A percentile compares a stretch with the other conserved stretches of the same genome.
Evolutionary conservation across 2,329 filamentous ascomycete species (phyloP).

Genomic region (Epichloe brachyelytri): DNA sequence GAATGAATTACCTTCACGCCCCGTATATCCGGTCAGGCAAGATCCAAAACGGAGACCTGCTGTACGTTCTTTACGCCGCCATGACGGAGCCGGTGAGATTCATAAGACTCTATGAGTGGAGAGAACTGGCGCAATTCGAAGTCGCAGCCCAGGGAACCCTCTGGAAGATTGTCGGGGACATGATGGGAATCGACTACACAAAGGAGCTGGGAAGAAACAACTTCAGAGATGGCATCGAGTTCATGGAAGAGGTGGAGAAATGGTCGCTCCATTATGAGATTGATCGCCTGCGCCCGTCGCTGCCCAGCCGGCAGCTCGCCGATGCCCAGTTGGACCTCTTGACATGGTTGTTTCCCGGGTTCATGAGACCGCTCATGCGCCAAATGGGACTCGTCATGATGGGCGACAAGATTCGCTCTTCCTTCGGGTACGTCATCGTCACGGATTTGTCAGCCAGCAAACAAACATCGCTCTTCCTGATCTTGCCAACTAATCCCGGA

Average conservation of each 20-base stretch:
- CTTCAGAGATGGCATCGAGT: slow-evolving; percentile 40
- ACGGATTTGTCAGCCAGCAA: too few species aligned
- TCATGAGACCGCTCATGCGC: slow-evolving; percentile 31
- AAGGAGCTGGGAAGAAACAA: slow-evolving; percentile 21
- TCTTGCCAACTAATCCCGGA: slow-evolving; percentile 1
- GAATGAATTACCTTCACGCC: slow-evolving; percentile 27
- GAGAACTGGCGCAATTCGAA: slow-evolving; percentile 52
- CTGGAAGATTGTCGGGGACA: slow-evolving; percentile 62
- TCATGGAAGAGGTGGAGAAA: slow-evolving; percentile 31
- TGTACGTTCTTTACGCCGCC: slow-evolving; percentile 41
- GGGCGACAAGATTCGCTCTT: slow-evolving; percentile 48
- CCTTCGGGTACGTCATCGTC: slow-evolving; percentile 43
- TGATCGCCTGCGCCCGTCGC: slow-evolving; percentile 40
- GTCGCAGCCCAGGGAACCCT: slow-evolving; percentile 52
- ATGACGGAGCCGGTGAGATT: slow-evolving; percentile 52
- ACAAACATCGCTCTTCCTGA: too few species aligned
- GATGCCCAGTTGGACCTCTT: slow-evolving; percentile 48
- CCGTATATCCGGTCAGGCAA: slow-evolving; percentile 23
- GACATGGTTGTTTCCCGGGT: slow-evolving; percentile 37
- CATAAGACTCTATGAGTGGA: slow-evolving; percentile 57
- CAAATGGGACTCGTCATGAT: slow-evolving; percentile 46
- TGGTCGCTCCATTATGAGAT: slow-evolving; percentile 47
- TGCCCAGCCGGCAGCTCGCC: slow-evolving; percentile 38
- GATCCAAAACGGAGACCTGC: slow-evolving; percentile 24
- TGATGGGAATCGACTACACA: slow-evolving; percentile 49